Evolutionary conservation across 768 basidiomycete genomes (phyloP).

Genomic region (Chalciporus pseudorubinellus): DNA sequence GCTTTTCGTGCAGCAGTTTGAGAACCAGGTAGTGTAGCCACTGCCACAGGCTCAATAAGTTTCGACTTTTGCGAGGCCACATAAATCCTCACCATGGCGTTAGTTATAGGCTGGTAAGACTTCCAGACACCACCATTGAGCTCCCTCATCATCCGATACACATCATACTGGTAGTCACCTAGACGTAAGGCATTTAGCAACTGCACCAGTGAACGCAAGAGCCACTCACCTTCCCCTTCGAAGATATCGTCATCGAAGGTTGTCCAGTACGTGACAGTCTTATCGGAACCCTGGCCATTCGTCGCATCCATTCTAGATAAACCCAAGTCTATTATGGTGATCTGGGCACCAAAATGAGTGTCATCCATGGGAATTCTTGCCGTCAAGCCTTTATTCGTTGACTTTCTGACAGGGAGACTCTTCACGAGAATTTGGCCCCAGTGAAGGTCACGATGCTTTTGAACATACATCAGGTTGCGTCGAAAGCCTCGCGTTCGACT

Average conservation of each 20-base stretch:
- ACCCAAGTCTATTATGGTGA: constrained; percentile 93
- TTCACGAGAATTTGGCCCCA: constrained; percentile 94
- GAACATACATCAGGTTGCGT: background rate
- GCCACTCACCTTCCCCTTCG: constrained; percentile 78
- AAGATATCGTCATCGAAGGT: constrained; percentile 88
- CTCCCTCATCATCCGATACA: constrained; percentile 85
- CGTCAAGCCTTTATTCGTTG: constrained; percentile 32
- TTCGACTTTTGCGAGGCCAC: background rate
- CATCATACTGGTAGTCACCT: constrained; percentile 93
- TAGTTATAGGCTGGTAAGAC: constrained; percentile 76
- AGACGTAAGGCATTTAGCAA: constrained; percentile 14
- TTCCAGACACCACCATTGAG: constrained; percentile 67
- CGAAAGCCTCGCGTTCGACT: background rate
- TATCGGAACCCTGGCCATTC: constrained; percentile 40
- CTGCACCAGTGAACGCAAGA: background rate
- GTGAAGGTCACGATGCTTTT: constrained; percentile 96
- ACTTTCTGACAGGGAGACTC: constrained; percentile 39
- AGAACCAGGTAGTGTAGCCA: constrained; percentile 85
- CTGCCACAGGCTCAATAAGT: constrained; percentile 44
- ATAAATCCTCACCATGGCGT: constrained; percentile 71
- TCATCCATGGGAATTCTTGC: constrained; percentile 61
- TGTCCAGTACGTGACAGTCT: constrained; percentile 70
- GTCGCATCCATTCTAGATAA: constrained; percentile 78
- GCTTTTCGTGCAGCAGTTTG: constrained; percentile 72
- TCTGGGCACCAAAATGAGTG: constrained; percentile 59